These are phyloP conservation scores for Leishmania martiniquensis DNA, from an alignment of 208 protist genomes.

Conservation along the genomic window DNA sequence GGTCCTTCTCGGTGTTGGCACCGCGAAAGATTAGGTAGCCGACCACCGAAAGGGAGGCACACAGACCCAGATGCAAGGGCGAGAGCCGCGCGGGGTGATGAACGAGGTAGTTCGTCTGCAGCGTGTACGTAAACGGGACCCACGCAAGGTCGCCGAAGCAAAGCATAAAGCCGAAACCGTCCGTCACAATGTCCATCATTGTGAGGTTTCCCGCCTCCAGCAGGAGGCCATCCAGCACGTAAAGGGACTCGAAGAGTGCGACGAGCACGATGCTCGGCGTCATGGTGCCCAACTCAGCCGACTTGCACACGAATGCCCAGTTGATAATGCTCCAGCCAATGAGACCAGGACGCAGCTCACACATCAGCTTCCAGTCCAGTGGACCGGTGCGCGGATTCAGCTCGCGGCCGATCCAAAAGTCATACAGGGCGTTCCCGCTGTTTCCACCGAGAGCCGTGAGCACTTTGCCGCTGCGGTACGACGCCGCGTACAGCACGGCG, in stretches of 20 bases:
- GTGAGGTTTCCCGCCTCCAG: conserved; percentile 92
- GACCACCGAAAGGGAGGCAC: conserved; percentile 36
- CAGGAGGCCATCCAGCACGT: conserved; percentile 94
- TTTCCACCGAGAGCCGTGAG: conserved; percentile 82
- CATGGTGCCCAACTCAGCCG: conserved; percentile 63
- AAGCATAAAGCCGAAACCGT: conserved; percentile 97
- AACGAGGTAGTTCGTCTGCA: conserved; percentile 94
- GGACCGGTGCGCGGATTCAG: conserved; percentile 93
- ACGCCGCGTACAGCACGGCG: conserved; percentile 61
- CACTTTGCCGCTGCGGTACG: conserved; percentile 62
- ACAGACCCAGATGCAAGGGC: conserved; percentile 45
- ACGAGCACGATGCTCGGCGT: conserved; percentile 89
- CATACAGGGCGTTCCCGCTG: conserved; percentile 91
- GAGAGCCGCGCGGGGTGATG: conserved; percentile 60
- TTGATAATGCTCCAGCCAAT: conserved; percentile 96
- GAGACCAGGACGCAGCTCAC: conserved; percentile 95
- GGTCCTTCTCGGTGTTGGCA: conserved; percentile 88
- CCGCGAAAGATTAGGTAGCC: conserved; percentile 89
- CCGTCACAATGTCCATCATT: conserved; percentile 97
- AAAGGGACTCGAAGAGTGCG: conserved; percentile 88
- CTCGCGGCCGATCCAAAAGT: conserved; percentile 96
- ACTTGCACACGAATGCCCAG: conserved; percentile 86
- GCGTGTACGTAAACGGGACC: conserved; percentile 96
- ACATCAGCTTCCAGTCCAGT: conserved; percentile 98
- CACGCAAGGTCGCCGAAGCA: conserved; percentile 95